Percentiles rank a stretch among this genome's conserved stretches.
Evolutionary conservation across 345 rosid genomes (phyloP).

Genomic region (Populus alba): DNA sequence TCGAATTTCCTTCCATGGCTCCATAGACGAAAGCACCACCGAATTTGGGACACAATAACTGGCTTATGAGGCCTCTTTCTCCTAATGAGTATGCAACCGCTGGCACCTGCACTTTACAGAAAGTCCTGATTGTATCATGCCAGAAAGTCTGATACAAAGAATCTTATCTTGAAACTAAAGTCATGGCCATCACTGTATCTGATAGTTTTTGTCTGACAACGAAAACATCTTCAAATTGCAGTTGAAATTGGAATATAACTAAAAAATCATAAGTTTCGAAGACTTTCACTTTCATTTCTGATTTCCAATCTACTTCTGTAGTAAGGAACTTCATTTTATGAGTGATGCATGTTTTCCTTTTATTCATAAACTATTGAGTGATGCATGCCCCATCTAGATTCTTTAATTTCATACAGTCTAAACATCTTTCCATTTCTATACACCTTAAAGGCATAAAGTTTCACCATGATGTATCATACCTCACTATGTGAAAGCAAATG

Average conservation of each 20-base stretch:
- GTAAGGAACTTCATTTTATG: background rate
- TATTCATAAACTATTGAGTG: background rate
- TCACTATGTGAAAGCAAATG: constrained; percentile 35
- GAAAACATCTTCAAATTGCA: too few species aligned
- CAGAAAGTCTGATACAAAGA: background rate
- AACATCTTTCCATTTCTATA: background rate
- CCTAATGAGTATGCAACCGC: constrained; percentile 47
- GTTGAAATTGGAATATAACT: too few species aligned
- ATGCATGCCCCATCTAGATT: background rate
- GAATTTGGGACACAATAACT: constrained; percentile 49
- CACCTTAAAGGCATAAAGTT: background rate
- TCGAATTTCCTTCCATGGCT: constrained; percentile 36
- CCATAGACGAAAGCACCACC: constrained; percentile 52
- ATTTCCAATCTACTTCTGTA: background rate
- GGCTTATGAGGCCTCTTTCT: constrained; percentile 64
- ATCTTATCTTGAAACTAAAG: background rate
- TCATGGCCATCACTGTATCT: background rate
- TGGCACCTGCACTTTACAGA: constrained; percentile 40
- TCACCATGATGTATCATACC: constrained; percentile 23
- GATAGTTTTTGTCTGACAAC: too few species aligned
- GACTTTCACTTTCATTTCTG: background rate
- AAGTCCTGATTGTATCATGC: background rate
- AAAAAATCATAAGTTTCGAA: too few species aligned
- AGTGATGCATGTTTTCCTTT: background rate
- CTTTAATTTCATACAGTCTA: background rate